phyloP scores from a whole-genome alignment of 345 rosid species.

The Triadica sebifera region DNA sequence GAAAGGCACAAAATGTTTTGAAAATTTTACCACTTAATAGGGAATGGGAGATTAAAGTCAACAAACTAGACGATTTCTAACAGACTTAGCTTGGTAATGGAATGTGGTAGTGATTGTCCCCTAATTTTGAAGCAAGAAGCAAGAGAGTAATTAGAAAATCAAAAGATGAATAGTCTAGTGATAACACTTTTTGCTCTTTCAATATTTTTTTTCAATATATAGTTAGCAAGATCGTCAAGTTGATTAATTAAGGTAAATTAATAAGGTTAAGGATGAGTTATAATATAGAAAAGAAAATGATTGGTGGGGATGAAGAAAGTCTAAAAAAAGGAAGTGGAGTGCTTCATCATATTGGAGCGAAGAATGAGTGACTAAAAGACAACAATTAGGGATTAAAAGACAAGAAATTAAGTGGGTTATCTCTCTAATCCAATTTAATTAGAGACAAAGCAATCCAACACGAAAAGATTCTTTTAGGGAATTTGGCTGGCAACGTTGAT shows the following conservation, averaged over 20 bases:
- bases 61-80: too few relatives aligned
- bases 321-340: not conserved
- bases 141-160: slow-evolving; percentile 8
- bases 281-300: not conserved
- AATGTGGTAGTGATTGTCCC: slow-evolving; percentile 15
- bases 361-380: not conserved
- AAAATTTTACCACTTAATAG: too few relatives aligned
- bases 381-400: slow-evolving; percentile 5
- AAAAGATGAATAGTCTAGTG: slow-evolving; percentile 1
- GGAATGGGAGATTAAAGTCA: too few relatives aligned
- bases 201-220: not conserved
- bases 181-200: not conserved
- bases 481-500: slow-evolving; percentile 31
- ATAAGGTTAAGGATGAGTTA: not conserved
- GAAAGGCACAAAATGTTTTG: too few relatives aligned
- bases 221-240: too few relatives aligned
- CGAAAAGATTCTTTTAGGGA: slow-evolving; percentile 14
- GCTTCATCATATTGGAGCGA: not conserved
- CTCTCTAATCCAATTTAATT: slow-evolving; percentile 16
- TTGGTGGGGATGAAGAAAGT: slow-evolving; percentile 1
- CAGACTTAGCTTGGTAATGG: not conserved
- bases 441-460: slow-evolving; percentile 28
- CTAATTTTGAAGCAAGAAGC: slow-evolving; percentile 21
- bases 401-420: slow-evolving; percentile 10
- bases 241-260: not conserved